These are phyloP conservation scores for Tylopilus intermedius DNA, from an alignment of 768 basidiomycete species.

Conservation along the genomic window DNA sequence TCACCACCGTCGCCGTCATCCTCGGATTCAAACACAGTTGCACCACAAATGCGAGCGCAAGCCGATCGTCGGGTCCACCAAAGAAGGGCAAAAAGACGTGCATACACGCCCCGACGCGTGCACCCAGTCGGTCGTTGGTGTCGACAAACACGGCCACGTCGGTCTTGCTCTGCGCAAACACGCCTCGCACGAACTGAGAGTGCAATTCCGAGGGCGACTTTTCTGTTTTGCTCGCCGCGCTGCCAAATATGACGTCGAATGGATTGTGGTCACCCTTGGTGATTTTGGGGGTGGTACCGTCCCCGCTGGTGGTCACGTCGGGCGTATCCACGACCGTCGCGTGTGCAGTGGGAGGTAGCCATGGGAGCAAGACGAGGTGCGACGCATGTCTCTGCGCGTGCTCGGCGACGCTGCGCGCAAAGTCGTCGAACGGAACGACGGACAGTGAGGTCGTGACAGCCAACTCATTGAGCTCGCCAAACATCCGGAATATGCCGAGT, in stretches of 20 bases:
- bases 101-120: slow-evolving; percentile 33
- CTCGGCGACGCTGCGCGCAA: slow-evolving; percentile 63
- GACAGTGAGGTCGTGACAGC: slow-evolving; percentile 59
- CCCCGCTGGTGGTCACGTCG: not conserved
- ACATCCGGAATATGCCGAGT: slow-evolving; percentile 70
- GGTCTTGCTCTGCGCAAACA: slow-evolving; percentile 64
- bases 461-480: slow-evolving; percentile 66
- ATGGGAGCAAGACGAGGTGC: slow-evolving; percentile 80
- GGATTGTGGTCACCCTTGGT: slow-evolving; percentile 43
- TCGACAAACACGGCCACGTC: slow-evolving; percentile 88
- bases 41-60: slow-evolving; percentile 78
- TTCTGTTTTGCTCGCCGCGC: slow-evolving; percentile 24
- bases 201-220: slow-evolving; percentile 54
- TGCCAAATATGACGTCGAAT: slow-evolving; percentile 63
- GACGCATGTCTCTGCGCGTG: slow-evolving; percentile 55
- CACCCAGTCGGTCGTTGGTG: slow-evolving; percentile 36
- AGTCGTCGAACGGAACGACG: slow-evolving; percentile 73
- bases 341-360: slow-evolving; percentile 47
- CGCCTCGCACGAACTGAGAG: slow-evolving; percentile 77
- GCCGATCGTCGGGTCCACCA: slow-evolving; percentile 89
- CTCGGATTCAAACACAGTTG: slow-evolving; percentile 72
- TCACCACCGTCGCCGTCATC: slow-evolving; percentile 70
- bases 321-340: slow-evolving; percentile 1
- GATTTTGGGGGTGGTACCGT: slow-evolving; percentile 6
- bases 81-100: slow-evolving; percentile 88